Percentiles rank a stretch among this genome's conserved stretches.
phyloP scores from a whole-genome alignment of 108 stramenopile genomes.

The Schizochytrium sp. region DNA sequence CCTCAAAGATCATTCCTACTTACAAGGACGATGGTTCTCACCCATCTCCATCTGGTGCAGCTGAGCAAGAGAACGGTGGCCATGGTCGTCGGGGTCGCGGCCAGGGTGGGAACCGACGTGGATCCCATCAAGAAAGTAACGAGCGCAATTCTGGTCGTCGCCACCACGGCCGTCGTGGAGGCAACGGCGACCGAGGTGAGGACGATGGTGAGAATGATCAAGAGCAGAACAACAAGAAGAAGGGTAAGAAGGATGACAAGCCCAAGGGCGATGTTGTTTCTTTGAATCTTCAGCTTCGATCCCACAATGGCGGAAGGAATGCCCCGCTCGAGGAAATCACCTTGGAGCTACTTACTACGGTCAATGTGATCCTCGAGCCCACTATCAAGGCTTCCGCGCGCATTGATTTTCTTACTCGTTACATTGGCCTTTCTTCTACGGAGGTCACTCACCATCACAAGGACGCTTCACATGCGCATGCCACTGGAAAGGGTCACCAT shows the following conservation, averaged over 20 bases:
- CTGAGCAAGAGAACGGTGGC: no score
- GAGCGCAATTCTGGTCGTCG: no score
- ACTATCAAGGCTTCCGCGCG: slow-evolving; percentile 37
- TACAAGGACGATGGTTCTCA: background rate
- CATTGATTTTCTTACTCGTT: slow-evolving; percentile 26
- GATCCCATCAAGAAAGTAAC: no score
- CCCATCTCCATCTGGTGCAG: no score
- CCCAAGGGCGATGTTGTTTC: background rate
- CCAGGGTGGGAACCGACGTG: no score
- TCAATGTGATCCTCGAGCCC: slow-evolving; percentile 17
- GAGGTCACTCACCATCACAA: slow-evolving; percentile 20
- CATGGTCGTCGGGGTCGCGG: no score
- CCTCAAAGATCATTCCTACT: background rate
- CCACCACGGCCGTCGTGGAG: no score
- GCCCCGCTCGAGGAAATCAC: background rate
- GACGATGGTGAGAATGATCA: no score
- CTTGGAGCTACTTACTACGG: background rate
- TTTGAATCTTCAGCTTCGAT: background rate
- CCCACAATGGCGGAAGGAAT: background rate
- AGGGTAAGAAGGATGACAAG: background rate
- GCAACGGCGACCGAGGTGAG: no score
- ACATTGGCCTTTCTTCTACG: background rate
- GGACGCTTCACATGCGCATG: background rate
- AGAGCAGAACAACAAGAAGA: no score
- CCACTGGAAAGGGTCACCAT: background rate